Evolutionary conservation across 2,329 filamentous ascomycete species (phyloP), one percentile per base, ranked within the genome.

Genomic region (Cladosporium oxysporum): DNA sequence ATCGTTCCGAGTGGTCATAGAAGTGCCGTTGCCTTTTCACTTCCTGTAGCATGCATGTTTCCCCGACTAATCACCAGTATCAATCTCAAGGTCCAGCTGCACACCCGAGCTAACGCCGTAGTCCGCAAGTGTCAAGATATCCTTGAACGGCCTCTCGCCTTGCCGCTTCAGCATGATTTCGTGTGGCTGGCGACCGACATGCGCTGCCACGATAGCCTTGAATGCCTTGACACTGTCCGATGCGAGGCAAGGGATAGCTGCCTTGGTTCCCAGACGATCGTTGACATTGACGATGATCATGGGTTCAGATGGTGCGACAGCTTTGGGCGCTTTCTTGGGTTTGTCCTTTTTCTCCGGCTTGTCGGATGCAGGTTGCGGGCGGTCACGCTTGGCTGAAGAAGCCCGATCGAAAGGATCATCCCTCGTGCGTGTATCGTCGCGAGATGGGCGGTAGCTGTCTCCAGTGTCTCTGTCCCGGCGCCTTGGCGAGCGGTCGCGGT

Each of bases 201-300:
- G 87, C 49, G 91, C 91, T 5, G 93, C 93, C 28, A 97, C 93
- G 84, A 96, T 90, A 57, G 93, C 89, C 81, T 97, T 97, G 81
- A 97, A 92, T 67, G 93, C 85, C 69, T 89, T 90, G 70, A 97
- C 89, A 8, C 89, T 89, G 79, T 98, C 94, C 3, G 88, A 90
- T 0, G 91, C 89, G 66, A 97, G 83, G 76, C 93, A 97, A 0
- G 94, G 94, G 69, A 98, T 95, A 62, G 91, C 90, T 18, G 93
- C 92, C 75, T 97, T 97, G n/a, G 94, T 97, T 14, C 94, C 94
- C 41, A 98, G 82, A n/a, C 94, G 87, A 79, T 98, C 94, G 77
- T 98, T 98, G 75, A 98, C 88, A 74, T 94, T 88, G 21, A 98
- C 93, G 61, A 96, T 87, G 71, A 98, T 97, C 90, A 97, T 96